phyloP scores from a whole-genome alignment of 345 rosid genomes.

The Turritis glabra region DNA sequence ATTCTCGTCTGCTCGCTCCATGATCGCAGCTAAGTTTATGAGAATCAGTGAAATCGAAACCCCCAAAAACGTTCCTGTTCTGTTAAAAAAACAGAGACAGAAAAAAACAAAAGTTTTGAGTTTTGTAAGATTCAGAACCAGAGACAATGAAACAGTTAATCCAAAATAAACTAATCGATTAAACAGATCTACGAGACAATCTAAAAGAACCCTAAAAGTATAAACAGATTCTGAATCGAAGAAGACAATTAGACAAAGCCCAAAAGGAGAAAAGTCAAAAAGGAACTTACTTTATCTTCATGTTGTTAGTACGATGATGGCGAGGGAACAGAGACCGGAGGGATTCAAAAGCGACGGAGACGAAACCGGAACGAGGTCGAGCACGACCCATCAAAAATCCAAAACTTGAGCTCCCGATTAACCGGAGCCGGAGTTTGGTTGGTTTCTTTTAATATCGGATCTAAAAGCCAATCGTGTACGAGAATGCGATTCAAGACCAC shows the following conservation, averaged over 20 bases:
- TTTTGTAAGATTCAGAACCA: conserved; percentile 7
- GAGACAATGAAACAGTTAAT: conserved; percentile 24
- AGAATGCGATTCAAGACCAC: not conserved
- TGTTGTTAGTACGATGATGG: conserved; percentile 36
- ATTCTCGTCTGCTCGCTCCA: conserved; percentile 98
- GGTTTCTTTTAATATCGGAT: conserved; percentile 44
- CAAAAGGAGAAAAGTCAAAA: conserved; percentile 10
- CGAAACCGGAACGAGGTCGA: conserved; percentile 37
- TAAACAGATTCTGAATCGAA: not conserved
- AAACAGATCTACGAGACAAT: not conserved
- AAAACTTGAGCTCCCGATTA: conserved; percentile 20
- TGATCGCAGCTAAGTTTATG: conserved; percentile 88
- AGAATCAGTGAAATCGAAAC: conserved; percentile 80
- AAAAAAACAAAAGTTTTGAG: not conserved
- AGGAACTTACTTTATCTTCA: conserved; percentile 39
- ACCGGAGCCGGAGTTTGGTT: conserved; percentile 25
- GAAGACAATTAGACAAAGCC: conserved; percentile 5
- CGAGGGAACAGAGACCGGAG: conserved; percentile 43
- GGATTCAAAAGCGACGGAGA: conserved; percentile 38
- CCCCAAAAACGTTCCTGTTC: conserved; percentile 77
- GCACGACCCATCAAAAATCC: conserved; percentile 42
- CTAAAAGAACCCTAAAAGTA: not conserved
- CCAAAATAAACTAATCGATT: not conserved
- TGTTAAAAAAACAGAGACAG: conserved; percentile 32
- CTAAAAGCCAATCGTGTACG: conserved; percentile 31